Percentiles rank a stretch among this genome's conserved stretches.
Conservation (phyloP, 306 rosid genomes). For the Erythrophleum fordii region DNA sequence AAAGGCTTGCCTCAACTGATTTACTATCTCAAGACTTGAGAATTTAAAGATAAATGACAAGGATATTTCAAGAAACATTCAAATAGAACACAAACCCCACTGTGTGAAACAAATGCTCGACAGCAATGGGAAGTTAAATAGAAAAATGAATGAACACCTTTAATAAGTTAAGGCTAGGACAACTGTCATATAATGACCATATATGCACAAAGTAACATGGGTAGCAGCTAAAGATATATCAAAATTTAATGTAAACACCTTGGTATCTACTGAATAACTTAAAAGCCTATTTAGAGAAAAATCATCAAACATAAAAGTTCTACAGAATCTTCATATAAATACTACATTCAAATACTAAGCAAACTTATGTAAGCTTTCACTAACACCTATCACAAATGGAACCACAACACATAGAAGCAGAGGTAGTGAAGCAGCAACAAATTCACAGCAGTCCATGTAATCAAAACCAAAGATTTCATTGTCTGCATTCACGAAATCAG, state of each 20-base stretch:
- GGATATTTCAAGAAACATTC: neutral
- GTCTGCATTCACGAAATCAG: slow-evolving; percentile 85
- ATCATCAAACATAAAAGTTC: slow-evolving; percentile 29
- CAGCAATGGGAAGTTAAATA: neutral
- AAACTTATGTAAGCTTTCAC: slow-evolving; percentile 49
- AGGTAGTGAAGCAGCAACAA: slow-evolving; percentile 81
- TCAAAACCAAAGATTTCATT: slow-evolving; percentile 75
- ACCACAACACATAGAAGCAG: slow-evolving; percentile 66
- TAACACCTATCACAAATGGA: slow-evolving; percentile 50
- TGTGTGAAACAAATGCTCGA: neutral
- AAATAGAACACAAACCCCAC: neutral
- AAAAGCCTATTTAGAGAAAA: slow-evolving; percentile 29
- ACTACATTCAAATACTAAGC: slow-evolving; percentile 55
- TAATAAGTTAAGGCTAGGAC: slow-evolving; percentile 12
- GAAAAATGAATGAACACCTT: neutral
- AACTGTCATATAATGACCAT: slow-evolving; percentile 35
- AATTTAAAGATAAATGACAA: neutral
- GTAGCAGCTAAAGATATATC: slow-evolving; percentile 11
- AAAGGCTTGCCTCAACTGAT: neutral
- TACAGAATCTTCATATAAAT: slow-evolving; percentile 46
- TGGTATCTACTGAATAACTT: slow-evolving; percentile 37
- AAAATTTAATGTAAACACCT: slow-evolving; percentile 43
- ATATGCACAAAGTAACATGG: slow-evolving; percentile 37
- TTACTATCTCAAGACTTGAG: neutral
- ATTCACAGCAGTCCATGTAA: slow-evolving; percentile 81